phyloP scores from a whole-genome alignment of 2,329 filamentous ascomycete genomes.

The Fusarium tanahbumbuense region DNA sequence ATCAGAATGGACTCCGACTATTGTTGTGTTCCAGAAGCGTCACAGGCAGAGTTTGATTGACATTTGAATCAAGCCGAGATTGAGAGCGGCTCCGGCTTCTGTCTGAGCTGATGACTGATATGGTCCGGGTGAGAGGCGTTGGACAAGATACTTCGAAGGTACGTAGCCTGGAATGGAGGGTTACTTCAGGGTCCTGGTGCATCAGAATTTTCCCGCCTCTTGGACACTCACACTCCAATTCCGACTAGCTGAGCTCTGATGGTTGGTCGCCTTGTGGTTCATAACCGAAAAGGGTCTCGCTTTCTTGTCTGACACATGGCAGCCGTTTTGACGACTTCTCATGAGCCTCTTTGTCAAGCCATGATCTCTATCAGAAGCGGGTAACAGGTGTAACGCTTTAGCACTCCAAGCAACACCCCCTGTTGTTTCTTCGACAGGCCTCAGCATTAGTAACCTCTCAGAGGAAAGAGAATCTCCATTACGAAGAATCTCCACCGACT shows the following conservation, averaged over 20 bases:
- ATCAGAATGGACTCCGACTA: background rate
- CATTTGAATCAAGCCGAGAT: background rate
- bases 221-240: slow-evolving; percentile 4
- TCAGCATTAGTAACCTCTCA: slow-evolving; percentile 36
- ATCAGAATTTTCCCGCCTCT: slow-evolving; percentile 25
- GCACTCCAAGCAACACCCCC: slow-evolving; percentile 14
- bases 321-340: slow-evolving; percentile 14
- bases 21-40: background rate
- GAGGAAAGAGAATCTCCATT: slow-evolving; percentile 37
- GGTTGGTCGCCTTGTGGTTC: slow-evolving; percentile 27
- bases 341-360: slow-evolving; percentile 10
- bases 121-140: slow-evolving; percentile 4
- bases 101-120: slow-evolving; percentile 16
- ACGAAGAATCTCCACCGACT: slow-evolving; percentile 39
- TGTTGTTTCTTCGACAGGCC: slow-evolving; percentile 16
- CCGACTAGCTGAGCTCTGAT: slow-evolving; percentile 30
- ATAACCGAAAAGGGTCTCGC: slow-evolving; percentile 6
- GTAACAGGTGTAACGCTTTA: background rate
- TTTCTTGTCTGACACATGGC: slow-evolving; percentile 23
- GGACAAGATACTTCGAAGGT: background rate
- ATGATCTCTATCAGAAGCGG: slow-evolving; percentile 6
- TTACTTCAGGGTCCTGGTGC: slow-evolving; percentile 31
- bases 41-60: background rate
- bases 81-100: slow-evolving; percentile 1
- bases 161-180: slow-evolving; percentile 12